These are phyloP conservation scores for Ziziphus jujuba DNA, from an alignment of 306 rosid genomes.

Conservation along the genomic window DNA sequence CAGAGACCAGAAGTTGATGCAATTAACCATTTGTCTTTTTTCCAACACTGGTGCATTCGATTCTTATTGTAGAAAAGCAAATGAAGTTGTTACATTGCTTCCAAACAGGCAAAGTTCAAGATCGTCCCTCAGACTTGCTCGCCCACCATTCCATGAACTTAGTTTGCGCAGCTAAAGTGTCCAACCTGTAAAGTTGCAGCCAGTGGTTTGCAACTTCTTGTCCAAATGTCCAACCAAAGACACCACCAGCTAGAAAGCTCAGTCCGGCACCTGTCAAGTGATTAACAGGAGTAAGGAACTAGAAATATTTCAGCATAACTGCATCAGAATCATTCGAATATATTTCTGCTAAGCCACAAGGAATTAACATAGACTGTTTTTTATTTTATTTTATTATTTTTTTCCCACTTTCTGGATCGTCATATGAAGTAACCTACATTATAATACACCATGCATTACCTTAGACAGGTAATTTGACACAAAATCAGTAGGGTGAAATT, in stretches of 20 bases:
- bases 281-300: neutral
- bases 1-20: slow-evolving; percentile 18
- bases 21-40: slow-evolving; percentile 27
- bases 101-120: slow-evolving; percentile 29
- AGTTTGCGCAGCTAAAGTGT: slow-evolving; percentile 64
- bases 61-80: slow-evolving; percentile 33
- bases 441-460: neutral
- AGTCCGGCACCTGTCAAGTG: slow-evolving; percentile 66
- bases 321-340: neutral
- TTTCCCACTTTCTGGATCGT: no score
- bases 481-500: no score
- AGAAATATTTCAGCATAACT: neutral
- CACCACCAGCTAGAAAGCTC: slow-evolving; percentile 73
- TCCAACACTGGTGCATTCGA: slow-evolving; percentile 26
- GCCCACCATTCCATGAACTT: slow-evolving; percentile 92
- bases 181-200: slow-evolving; percentile 80
- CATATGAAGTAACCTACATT: neutral
- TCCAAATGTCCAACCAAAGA: slow-evolving; percentile 63
- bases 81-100: slow-evolving; percentile 17
- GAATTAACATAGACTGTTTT: neutral
- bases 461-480: no score
- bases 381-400: no score
- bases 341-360: neutral
- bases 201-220: slow-evolving; percentile 73
- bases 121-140: slow-evolving; percentile 43